Evolutionary conservation across 495 filamentous ascomycete genomes (phyloP).

Genomic region (Glarea lozoyensis): DNA sequence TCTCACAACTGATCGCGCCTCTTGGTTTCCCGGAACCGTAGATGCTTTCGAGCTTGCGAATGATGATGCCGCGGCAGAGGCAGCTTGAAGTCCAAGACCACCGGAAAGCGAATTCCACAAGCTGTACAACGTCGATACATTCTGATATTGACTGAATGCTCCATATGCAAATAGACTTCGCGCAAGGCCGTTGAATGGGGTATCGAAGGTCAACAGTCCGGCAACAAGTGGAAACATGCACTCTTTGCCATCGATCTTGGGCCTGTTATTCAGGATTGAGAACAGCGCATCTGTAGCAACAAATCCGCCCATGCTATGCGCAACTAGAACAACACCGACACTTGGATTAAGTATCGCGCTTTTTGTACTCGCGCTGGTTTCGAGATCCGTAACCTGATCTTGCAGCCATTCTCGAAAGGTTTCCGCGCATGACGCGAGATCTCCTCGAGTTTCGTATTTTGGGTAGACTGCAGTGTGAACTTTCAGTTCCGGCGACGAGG

Average conservation of each 20-base stretch:
- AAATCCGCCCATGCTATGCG: constrained; percentile 91
- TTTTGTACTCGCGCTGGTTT: constrained; percentile 65
- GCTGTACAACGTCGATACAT: constrained; percentile 52
- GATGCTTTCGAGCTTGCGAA: constrained; percentile 15
- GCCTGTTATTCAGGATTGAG: constrained; percentile 24
- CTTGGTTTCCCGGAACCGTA: not conserved
- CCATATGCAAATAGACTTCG: constrained; percentile 82
- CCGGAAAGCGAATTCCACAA: constrained; percentile 41
- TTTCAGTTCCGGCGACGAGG: constrained; percentile 60
- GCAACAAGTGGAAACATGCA: constrained; percentile 64
- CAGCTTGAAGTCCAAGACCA: constrained; percentile 12
- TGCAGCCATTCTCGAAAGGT: constrained; percentile 86
- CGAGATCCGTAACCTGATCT: constrained; percentile 83
- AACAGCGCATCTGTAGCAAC: constrained; percentile 86
- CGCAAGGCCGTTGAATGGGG: constrained; percentile 80
- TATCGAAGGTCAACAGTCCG: constrained; percentile 87
- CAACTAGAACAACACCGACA: constrained; percentile 72
- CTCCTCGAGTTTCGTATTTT: constrained; percentile 83
- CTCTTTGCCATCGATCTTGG: constrained; percentile 2
- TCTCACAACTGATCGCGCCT: not conserved
- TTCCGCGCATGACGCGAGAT: constrained; percentile 67
- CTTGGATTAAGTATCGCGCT: constrained; percentile 78
- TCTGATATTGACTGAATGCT: constrained; percentile 78
- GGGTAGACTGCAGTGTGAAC: constrained; percentile 71
- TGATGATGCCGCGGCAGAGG: constrained; percentile 32